Percentiles rank a stretch among this genome's conserved stretches.
Evolutionary conservation across 148 eudicot genomes (phyloP).

Genomic region (Nepenthes gracilis): DNA sequence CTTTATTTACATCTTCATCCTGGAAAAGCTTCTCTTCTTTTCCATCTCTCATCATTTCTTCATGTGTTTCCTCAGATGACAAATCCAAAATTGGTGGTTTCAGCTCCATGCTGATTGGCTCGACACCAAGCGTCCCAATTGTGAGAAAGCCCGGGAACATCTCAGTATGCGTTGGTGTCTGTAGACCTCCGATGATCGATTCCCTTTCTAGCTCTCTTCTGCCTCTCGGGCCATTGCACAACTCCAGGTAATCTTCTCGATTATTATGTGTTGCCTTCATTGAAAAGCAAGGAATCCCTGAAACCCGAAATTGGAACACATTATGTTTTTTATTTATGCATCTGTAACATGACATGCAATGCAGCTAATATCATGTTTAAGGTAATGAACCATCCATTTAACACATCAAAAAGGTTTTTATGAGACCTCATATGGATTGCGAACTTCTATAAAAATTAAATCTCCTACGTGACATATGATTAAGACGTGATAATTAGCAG

Average conservation of each 20-base stretch:
- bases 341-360: too few species aligned
- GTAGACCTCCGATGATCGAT: slow-evolving; percentile 8
- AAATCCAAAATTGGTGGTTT: slow-evolving; percentile 48
- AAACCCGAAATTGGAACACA: slow-evolving; percentile 8
- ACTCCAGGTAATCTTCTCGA: slow-evolving; percentile 19
- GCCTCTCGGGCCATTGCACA: slow-evolving; percentile 17
- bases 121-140: slow-evolving; percentile 67
- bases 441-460: too few species aligned
- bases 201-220: slow-evolving; percentile 12
- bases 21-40: slow-evolving; percentile 50
- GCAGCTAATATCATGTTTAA: too few species aligned
- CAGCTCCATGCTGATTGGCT: slow-evolving; percentile 31
- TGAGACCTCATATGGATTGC: too few species aligned
- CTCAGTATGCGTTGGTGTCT: slow-evolving; percentile 5
- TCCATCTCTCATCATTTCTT: slow-evolving; percentile 24
- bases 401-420: too few species aligned
- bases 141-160: slow-evolving; percentile 53
- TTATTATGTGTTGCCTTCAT: slow-evolving; percentile 23
- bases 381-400: too few species aligned
- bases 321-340: slow-evolving; percentile 1
- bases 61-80: slow-evolving; percentile 18
- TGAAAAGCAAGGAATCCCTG: slow-evolving; percentile 31
- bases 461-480: too few species aligned
- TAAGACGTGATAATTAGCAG: too few species aligned
- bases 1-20: slow-evolving; percentile 25